Evolutionary conservation across 768 basidiomycete species (phyloP).

Genomic region (Naganishia randhawae): DNA sequence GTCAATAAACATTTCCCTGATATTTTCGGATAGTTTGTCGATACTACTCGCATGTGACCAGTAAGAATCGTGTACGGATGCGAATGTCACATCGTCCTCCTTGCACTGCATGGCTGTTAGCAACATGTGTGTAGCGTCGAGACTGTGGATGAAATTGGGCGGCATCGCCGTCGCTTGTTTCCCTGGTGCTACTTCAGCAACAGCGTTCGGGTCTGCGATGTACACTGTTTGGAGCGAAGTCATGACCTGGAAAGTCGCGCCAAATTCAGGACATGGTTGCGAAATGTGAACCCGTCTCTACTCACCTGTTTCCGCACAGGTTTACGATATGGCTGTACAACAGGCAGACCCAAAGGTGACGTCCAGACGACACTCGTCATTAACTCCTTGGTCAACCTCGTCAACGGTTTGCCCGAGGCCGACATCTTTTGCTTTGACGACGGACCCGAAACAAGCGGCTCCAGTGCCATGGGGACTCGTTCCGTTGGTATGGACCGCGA

Average conservation of each 20-base stretch:
- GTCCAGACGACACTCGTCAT: slow-evolving; percentile 98
- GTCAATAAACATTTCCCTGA: slow-evolving; percentile 88
- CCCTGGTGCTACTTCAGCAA: slow-evolving; percentile 71
- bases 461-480: slow-evolving; percentile 37
- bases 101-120: slow-evolving; percentile 84
- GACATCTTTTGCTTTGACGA: neutral
- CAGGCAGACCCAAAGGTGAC: slow-evolving; percentile 86
- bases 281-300: neutral
- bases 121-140: slow-evolving; percentile 99
- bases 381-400: slow-evolving; percentile 70
- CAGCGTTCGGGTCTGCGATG: slow-evolving; percentile 78
- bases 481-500: slow-evolving; percentile 76
- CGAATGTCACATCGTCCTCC: slow-evolving; percentile 72
- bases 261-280: neutral
- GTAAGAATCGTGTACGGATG: slow-evolving; percentile 97
- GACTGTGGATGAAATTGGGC: slow-evolving; percentile 94
- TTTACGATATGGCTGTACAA: slow-evolving; percentile 94
- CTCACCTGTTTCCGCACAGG: slow-evolving; percentile 65
- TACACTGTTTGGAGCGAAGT: slow-evolving; percentile 81
- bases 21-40: slow-evolving; percentile 80
- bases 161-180: slow-evolving; percentile 98
- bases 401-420: slow-evolving; percentile 25
- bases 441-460: slow-evolving; percentile 21
- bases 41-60: slow-evolving; percentile 92
- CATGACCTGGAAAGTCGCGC: slow-evolving; percentile 54